phyloP scores from a whole-genome alignment of 495 filamentous ascomycete species.

The Aspergillus hancockii region DNA sequence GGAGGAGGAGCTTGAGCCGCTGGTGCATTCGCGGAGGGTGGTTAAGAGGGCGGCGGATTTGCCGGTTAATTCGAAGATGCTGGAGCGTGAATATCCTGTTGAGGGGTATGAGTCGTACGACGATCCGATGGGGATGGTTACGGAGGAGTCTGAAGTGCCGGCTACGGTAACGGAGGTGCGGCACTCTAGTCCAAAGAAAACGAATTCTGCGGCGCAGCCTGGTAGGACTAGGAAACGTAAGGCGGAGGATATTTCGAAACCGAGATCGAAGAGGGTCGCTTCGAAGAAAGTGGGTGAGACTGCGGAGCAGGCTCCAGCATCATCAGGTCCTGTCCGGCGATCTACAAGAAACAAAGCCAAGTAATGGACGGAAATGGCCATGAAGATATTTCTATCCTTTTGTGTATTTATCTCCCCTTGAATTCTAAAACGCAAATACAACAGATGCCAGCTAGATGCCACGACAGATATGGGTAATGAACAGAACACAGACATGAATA shows the following conservation, averaged over 20 bases:
- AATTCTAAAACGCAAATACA: background rate
- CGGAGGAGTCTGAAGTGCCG: slow-evolving; percentile 18
- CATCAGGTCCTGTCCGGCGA: slow-evolving; percentile 32
- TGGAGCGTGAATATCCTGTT: slow-evolving; percentile 19
- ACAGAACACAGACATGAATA: background rate
- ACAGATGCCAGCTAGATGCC: background rate
- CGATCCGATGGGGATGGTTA: slow-evolving; percentile 19
- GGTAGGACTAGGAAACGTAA: no score
- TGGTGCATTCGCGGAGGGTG: slow-evolving; percentile 12
- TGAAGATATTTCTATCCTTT: slow-evolving; percentile 5
- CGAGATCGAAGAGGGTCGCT: slow-evolving; percentile 34
- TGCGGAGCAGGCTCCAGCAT: slow-evolving; percentile 9
- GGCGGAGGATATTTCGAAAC: slow-evolving; percentile 3
- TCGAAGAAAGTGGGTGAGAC: slow-evolving; percentile 24
- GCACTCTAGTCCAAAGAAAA: background rate
- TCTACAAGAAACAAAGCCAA: slow-evolving; percentile 31
- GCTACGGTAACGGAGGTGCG: background rate
- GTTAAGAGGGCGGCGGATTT: slow-evolving; percentile 7
- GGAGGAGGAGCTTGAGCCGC: background rate
- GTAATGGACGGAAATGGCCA: slow-evolving; percentile 13
- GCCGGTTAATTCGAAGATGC: slow-evolving; percentile 12
- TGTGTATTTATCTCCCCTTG: background rate
- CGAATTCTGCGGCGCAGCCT: slow-evolving; percentile 7
- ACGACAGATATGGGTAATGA: background rate
- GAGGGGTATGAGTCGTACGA: slow-evolving; percentile 23